Base-by-base conservation (phyloP, 257 asterid species). In the Solanum appendiculatum region DNA sequence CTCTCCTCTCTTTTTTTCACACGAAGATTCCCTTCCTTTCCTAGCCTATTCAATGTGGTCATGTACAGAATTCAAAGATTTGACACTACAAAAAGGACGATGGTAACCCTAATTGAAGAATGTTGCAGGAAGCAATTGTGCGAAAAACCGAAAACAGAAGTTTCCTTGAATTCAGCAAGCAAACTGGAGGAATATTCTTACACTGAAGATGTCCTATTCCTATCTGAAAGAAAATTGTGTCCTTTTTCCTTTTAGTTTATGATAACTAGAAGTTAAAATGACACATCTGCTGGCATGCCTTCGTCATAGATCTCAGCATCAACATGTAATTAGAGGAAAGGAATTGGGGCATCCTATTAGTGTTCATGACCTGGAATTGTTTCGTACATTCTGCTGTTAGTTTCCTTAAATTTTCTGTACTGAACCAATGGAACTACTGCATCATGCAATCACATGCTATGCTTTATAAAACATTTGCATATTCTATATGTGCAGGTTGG, bases 401-500 rank as follows among this genome's bases (percentile, higher is more conserved):
- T 46, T 80, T 80, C 39, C 64, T 78, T 25, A 9, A 44, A 78
- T 44, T 46, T 29, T 80, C 29, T 80, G 39, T 80, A 20, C 85
- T 7, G 60, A 29, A 46, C 29, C 66, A 29, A 46, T 80, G 85
- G 27, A 18, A 29, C 85, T 29, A 27, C 66, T 80, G 66, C 56
- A 68, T 68, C 66, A 66, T 44, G 68, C 64, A 70, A 46, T 21
- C 51, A 70, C 29, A 21, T 5, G 25, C 37, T 77, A 51, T 77
- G 33, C 20, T 51, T 64, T 63, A 31, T 40, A 69, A n/a, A 80
- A 69, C 37, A 69, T 83, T 51, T 15, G 66, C 46, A 63, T 88
- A 80, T 69, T 16, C 69, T 66, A 46, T 88, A 81, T 90, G 39
- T 92, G 93, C 96, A 97, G 98, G 86, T 97, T 91, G 99, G 99